Base-by-base conservation (phyloP, 2,329 filamentous ascomycete species). In the Penicillium vulpinum region DNA sequence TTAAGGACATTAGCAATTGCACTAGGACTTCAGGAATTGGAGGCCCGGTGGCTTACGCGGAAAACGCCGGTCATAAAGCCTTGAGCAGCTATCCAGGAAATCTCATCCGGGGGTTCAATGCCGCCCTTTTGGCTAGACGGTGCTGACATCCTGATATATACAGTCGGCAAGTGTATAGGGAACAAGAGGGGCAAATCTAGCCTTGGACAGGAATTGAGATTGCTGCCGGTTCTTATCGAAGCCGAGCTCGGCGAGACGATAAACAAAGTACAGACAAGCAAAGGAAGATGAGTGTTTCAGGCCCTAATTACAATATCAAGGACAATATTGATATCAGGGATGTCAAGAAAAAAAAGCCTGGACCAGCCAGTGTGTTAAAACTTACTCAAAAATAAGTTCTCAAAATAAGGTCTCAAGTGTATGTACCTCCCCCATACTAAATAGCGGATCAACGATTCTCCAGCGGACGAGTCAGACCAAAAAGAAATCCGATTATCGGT, bases 61-160 rank as follows among this genome's bases (percentile, higher is more conserved):
- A 77, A 71, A 29, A 70, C 76, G 47, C 77, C 77, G 18, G 73
- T 71, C 52, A 77, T 66, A 63, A 79, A 79, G 41, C 77, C 77
- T 39, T 73, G 70, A 54, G 70, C 68, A 4, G 75, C 77, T 57
- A 77, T 67, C 18, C 70, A 69, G 13, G 73, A 75, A 62, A 79
- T 67, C 59, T 78, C 72, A 18, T 72, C 71, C 2, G 77, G 76
- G 18, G 75, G 76, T 44, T 77, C 75, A 45, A 75, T 71, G 38
- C 75, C 72, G 22, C 67, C 69, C 59, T 69, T 67, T 40, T 77
- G 72, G 49, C 64, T 68, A 10, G 75, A 71, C 24, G 76, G 73
- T n/a, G 77, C 70, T 41, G 76, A 75, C 77, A 79, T 78, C 21
- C 51, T 69, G 54, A 22, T 24, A 35, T 33, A 16, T 46, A 15